Percentiles rank a stretch among this genome's conserved stretches.
These are phyloP conservation scores for Fusarium penzigii DNA, from an alignment of 2,329 filamentous ascomycete species.

Conservation along the genomic window DNA sequence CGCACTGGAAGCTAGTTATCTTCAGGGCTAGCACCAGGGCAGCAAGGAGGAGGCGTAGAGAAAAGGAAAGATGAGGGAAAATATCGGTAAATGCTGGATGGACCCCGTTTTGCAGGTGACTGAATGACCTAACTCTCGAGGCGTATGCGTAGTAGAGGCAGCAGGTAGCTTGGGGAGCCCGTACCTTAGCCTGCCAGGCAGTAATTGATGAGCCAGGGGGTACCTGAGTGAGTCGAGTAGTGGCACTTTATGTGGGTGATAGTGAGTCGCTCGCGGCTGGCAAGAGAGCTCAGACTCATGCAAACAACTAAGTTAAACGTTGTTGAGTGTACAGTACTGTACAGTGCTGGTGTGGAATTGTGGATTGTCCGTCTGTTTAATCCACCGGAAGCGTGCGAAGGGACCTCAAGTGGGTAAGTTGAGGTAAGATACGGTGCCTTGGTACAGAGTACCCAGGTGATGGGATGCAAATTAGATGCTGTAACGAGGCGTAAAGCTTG, in stretches of 20 bases:
- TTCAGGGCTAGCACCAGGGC: conserved; percentile 25
- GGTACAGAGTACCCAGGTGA: too few relatives aligned
- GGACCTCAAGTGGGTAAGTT: neutral
- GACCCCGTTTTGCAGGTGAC: conserved; percentile 20
- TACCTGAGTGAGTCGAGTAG: neutral
- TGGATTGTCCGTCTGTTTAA: neutral
- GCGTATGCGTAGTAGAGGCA: neutral
- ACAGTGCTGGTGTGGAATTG: neutral
- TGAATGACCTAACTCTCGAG: conserved; percentile 11
- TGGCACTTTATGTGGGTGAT: neutral
- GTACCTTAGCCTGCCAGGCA: neutral
- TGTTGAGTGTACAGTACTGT: too few relatives aligned
- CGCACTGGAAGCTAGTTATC: conserved; percentile 20
- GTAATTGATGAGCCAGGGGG: neutral
- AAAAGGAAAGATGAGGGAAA: conserved; percentile 9
- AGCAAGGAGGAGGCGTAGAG: conserved; percentile 20
- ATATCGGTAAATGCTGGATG: conserved; percentile 6
- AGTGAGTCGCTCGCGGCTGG: neutral
- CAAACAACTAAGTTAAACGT: too few relatives aligned
- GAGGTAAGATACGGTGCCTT: too few relatives aligned
- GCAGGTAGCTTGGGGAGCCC: neutral
- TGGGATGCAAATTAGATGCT: too few relatives aligned
- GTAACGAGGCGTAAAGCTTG: too few relatives aligned
- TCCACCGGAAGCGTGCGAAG: neutral
- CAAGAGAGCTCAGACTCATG: neutral